Percentiles rank a stretch among this genome's conserved stretches.
phyloP scores from a whole-genome alignment of 192 early-diverging fungal species.

The Coemansia sp. region DNA sequence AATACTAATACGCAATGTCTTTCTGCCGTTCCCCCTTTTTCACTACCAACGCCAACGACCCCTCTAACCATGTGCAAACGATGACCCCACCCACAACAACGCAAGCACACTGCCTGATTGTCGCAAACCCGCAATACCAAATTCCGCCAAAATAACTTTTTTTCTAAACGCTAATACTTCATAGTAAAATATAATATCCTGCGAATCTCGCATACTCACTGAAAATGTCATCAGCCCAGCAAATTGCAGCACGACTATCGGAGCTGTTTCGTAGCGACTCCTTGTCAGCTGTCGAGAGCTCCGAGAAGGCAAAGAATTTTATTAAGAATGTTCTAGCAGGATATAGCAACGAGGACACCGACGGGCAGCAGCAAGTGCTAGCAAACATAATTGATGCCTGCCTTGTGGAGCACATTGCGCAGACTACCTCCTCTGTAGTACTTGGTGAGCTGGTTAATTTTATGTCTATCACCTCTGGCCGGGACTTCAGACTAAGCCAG shows the following conservation, averaged over 20 bases:
- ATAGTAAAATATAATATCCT: too few relatives aligned
- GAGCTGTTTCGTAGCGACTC: constrained; percentile 28
- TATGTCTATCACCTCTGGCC: constrained; percentile 52
- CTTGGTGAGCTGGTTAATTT: constrained; percentile 67
- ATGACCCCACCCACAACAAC: too few relatives aligned
- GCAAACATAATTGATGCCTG: constrained; percentile 56
- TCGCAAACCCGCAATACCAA: too few relatives aligned
- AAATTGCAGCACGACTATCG: constrained; percentile 26
- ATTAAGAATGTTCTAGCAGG: constrained; percentile 14
- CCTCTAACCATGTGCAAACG: too few relatives aligned
- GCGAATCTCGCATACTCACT: not conserved
- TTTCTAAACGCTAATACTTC: too few relatives aligned
- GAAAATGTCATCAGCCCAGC: constrained; percentile 15
- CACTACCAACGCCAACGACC: too few relatives aligned
- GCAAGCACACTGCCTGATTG: too few relatives aligned
- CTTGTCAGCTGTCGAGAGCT: constrained; percentile 12
- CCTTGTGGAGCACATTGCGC: constrained; percentile 65
- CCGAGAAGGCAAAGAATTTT: constrained; percentile 1
- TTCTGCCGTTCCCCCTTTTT: too few relatives aligned
- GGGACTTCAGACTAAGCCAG: constrained; percentile 16
- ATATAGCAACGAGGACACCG: not conserved
- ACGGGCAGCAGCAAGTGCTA: constrained; percentile 13
- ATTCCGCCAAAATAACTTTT: too few relatives aligned
- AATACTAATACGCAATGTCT: too few relatives aligned
- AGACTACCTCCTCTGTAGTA: constrained; percentile 74